Percentiles rank a stretch among this genome's conserved stretches.
phyloP scores from a whole-genome alignment of 352 stramenopile genomes.

The Globisporangium radiosum region DNA sequence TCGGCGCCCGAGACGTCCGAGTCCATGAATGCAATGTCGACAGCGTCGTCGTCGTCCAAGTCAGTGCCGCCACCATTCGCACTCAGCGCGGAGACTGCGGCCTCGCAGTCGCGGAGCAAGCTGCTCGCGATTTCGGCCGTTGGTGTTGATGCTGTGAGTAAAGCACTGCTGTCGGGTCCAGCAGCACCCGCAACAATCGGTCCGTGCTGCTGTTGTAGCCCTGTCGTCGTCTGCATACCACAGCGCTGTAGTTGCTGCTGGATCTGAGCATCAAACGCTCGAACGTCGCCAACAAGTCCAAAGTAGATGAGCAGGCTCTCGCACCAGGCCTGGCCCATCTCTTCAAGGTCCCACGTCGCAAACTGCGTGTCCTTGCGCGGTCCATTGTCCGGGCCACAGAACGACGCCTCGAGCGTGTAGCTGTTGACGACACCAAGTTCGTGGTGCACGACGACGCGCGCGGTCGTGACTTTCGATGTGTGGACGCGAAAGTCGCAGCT shows the following conservation, averaged over 20 bases:
- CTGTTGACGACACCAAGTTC: conserved; percentile 81
- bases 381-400: conserved; percentile 81
- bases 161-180: neutral
- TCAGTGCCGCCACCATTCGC: conserved; percentile 22
- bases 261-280: conserved; percentile 20
- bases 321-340: conserved; percentile 70
- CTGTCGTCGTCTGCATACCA: neutral
- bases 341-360: conserved; percentile 62
- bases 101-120: conserved; percentile 54
- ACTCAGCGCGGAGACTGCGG: conserved; percentile 52
- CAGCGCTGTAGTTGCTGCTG: neutral
- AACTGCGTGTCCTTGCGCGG: conserved; percentile 65
- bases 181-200: neutral
- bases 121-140: conserved; percentile 20
- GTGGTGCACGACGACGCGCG: conserved; percentile 85
- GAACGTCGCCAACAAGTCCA: conserved; percentile 41
- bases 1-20: conserved; percentile 62
- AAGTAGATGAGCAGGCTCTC: conserved; percentile 76
- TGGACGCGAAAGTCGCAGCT: conserved; percentile 89
- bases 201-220: neutral
- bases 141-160: neutral
- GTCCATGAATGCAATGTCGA: conserved; percentile 21
- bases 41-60: conserved; percentile 7
- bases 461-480: conserved; percentile 86
- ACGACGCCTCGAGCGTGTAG: conserved; percentile 90